phyloP scores from a whole-genome alignment of 2,329 filamentous ascomycete species.

The Trichoderma aggressivum region DNA sequence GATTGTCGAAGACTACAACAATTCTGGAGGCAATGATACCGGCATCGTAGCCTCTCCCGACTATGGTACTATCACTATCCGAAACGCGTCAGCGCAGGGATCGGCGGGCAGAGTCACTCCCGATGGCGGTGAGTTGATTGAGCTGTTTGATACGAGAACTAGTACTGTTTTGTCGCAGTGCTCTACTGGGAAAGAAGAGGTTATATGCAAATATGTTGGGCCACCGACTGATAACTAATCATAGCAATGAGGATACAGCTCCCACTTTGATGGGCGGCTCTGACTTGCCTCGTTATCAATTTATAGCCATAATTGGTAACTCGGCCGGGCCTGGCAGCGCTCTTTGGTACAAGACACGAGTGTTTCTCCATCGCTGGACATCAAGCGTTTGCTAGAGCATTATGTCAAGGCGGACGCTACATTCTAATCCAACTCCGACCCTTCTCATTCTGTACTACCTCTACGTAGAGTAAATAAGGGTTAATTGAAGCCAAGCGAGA shows the following conservation, averaged over 20 bases:
- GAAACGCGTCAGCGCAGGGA: constrained; percentile 25
- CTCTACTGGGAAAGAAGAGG: neutral
- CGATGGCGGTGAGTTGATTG: neutral
- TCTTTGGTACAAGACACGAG: no score
- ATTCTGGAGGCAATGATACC: constrained; percentile 16
- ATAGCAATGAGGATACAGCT: neutral
- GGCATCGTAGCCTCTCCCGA: constrained; percentile 29
- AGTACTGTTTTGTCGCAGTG: neutral
- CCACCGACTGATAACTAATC: neutral
- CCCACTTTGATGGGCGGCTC: neutral
- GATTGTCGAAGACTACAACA: constrained; percentile 53
- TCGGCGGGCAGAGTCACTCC: constrained; percentile 24
- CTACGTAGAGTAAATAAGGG: no score
- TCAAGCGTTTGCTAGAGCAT: no score
- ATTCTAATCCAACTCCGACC: no score
- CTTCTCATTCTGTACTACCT: no score
- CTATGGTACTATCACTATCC: constrained; percentile 31
- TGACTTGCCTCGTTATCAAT: no score
- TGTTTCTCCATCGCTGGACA: no score
- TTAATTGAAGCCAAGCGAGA: no score
- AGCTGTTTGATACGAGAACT: neutral
- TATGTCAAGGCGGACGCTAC: no score
- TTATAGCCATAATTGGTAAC: no score
- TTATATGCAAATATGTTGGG: neutral
- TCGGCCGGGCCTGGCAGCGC: no score